These are phyloP conservation scores for Durusdinium trenchii DNA, from an alignment of 73 alveolate genomes.

Conservation along the genomic window DNA sequence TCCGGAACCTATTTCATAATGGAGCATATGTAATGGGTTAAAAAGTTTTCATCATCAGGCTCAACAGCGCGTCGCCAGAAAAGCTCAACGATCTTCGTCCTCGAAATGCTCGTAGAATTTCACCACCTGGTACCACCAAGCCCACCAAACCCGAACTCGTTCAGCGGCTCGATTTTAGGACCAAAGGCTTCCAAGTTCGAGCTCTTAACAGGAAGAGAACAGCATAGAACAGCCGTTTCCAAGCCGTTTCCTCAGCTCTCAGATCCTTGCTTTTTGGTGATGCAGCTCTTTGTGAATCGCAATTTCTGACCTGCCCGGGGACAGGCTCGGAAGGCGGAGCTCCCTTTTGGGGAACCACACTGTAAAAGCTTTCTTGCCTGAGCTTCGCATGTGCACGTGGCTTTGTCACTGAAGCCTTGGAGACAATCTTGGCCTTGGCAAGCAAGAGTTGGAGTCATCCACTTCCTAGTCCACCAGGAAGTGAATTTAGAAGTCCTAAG, in stretches of 20 bases:
- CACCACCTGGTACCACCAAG: constrained; percentile 96
- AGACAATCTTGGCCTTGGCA: constrained; percentile 97
- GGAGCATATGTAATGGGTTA: no score
- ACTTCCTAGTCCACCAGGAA: not conserved
- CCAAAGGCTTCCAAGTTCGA: not conserved
- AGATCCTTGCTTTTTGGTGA: constrained; percentile 96
- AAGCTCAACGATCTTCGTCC: constrained; percentile 68
- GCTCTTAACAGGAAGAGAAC: not conserved
- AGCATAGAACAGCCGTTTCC: not conserved
- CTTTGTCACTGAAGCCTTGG: constrained; percentile 97
- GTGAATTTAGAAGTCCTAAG: not conserved
- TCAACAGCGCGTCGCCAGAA: not conserved
- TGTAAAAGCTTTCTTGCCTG: constrained; percentile 4
- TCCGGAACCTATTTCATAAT: no score
- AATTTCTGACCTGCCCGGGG: constrained; percentile 96
- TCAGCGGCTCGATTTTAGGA: not conserved
- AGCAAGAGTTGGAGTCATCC: no score
- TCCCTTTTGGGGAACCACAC: no score
- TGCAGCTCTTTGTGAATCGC: constrained; percentile 97
- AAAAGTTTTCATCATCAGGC: no score
- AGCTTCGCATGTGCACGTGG: constrained; percentile 97
- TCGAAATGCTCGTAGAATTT: constrained; percentile 98
- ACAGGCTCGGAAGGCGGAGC: not conserved
- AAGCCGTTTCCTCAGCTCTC: constrained; percentile 39
- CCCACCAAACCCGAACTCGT: not conserved